Evolutionary conservation across 495 filamentous ascomycete species (phyloP).

Genomic region (Penicillium roqueforti): DNA sequence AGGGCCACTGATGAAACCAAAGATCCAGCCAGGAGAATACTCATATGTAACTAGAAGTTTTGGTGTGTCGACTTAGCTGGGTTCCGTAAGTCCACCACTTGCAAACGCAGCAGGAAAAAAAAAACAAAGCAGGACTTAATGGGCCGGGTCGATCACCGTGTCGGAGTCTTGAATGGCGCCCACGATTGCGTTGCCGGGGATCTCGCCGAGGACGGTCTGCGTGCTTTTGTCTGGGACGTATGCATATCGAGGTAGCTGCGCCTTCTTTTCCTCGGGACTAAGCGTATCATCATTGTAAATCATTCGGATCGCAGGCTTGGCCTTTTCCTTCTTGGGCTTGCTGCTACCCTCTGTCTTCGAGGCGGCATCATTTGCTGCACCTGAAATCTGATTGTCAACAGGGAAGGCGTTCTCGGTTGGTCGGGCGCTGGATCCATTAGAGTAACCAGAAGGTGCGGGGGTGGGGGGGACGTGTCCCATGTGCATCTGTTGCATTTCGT

Average conservation of each 20-base stretch:
- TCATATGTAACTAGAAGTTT: conserved; percentile 33
- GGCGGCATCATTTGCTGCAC: conserved; percentile 29
- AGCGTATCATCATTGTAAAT: conserved; percentile 72
- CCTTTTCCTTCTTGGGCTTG: conserved; percentile 65
- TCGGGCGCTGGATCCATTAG: conserved; percentile 38
- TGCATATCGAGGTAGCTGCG: conserved; percentile 69
- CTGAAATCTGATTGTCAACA: conserved; percentile 59
- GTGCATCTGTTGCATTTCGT: conserved; percentile 63
- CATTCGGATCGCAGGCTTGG: conserved; percentile 61
- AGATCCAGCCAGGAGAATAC: conserved; percentile 21
- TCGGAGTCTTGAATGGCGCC: conserved; percentile 35
- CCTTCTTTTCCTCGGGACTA: conserved; percentile 87
- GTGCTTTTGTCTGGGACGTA: conserved; percentile 51
- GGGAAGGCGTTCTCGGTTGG: conserved; percentile 39
- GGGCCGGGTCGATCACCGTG: conserved; percentile 35
- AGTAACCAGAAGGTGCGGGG: conserved; percentile 24
- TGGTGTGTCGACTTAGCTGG: conserved; percentile 47
- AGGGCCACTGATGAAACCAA: conserved; percentile 30
- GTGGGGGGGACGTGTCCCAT: conserved; percentile 44
- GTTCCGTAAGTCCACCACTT: conserved; percentile 20
- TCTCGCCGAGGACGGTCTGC: conserved; percentile 35
- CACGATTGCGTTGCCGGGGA: conserved; percentile 35
- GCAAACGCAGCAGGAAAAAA: conserved; percentile 1
- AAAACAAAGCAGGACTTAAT: conserved; percentile 18
- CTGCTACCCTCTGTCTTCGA: conserved; percentile 36